phyloP scores from a whole-genome alignment of 208 protist species.

The Angomonas deanei region DNA sequence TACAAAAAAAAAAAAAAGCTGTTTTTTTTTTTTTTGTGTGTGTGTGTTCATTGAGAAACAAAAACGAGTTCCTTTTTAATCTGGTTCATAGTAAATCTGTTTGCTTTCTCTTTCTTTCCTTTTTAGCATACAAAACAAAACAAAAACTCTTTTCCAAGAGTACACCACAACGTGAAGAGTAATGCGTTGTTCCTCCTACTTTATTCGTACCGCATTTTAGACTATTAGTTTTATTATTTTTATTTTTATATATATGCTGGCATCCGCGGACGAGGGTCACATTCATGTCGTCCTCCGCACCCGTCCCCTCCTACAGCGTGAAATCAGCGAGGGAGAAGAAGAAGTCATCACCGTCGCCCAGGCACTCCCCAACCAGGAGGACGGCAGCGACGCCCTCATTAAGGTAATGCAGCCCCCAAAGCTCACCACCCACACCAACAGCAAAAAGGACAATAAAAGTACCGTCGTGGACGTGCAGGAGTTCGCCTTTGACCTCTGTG shows the following conservation, averaged over 20 bases:
- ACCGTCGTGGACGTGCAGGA: neutral
- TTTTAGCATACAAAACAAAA: neutral
- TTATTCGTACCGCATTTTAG: too few relatives aligned
- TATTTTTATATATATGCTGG: neutral
- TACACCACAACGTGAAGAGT: neutral
- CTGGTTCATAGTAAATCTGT: too few relatives aligned
- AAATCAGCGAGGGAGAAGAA: conserved; percentile 36
- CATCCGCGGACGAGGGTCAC: conserved; percentile 9
- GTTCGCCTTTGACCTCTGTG: conserved; percentile 45
- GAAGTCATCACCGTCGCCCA: conserved; percentile 2
- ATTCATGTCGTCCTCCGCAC: conserved; percentile 48
- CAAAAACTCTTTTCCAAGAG: neutral
- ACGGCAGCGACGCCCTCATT: neutral
- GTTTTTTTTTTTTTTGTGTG: neutral
- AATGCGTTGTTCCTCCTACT: too few relatives aligned
- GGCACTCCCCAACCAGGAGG: neutral
- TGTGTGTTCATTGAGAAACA: neutral
- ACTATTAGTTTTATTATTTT: neutral
- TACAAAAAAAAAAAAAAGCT: neutral
- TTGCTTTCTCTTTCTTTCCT: neutral
- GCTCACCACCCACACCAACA: neutral
- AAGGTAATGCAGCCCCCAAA: neutral
- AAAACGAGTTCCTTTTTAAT: too few relatives aligned
- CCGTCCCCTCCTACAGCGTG: conserved; percentile 56
- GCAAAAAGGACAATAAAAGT: neutral